Evolutionary conservation across 2,329 filamentous ascomycete species (phyloP), one percentile per base, ranked within the genome.

Genomic region (Ceratocystis colombiana): DNA sequence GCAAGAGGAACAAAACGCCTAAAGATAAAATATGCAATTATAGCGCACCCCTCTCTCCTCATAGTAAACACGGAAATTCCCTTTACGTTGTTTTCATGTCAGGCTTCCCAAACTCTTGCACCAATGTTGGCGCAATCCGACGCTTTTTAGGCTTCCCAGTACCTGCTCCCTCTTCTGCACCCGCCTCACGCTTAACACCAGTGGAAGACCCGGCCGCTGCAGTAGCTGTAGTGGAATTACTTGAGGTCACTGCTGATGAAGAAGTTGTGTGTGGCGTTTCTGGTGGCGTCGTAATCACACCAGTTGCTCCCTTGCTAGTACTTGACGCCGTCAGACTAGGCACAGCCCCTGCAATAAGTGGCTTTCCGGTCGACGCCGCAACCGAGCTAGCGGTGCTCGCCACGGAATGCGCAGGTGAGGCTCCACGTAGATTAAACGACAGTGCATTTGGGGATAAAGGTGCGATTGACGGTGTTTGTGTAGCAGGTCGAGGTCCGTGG

Each of bases 281-380:
- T 0, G 93, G 94, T 1, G 94, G 93, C 6, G 93, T 96, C 46
- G 89, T 90, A 71, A 96, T 84, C 0, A 91, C 89, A 55, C 95
- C 77, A 0, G 82, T 80, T 0, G 79, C 78, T 2, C 83, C 77
- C 71, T 84, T 84, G 55, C 80, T 81, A 0, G 88, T 89, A 69
- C 87, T 88, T 8, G 88, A 79, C 5, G 89, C 89, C 12, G 89
- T 85, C 30, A 96, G 84, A 64, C 86, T 82, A 0, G 91, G 90
- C 17, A 96, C 82, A 65, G 81, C 89, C 15, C 90, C 88, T 41
- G 90, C 82, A 7, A 89, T 88, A 0, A 94, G 84, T 0, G 89
- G 64, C 61, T 68, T 68, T 8, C 66, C 66, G 10, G 66, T 68
- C 3, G 48, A 41, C 8, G 62, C 66, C n/a, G 62, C 62, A 20